Conservation (phyloP, 2,329 filamentous ascomycete species). For the Curvularia verruculosa region DNA sequence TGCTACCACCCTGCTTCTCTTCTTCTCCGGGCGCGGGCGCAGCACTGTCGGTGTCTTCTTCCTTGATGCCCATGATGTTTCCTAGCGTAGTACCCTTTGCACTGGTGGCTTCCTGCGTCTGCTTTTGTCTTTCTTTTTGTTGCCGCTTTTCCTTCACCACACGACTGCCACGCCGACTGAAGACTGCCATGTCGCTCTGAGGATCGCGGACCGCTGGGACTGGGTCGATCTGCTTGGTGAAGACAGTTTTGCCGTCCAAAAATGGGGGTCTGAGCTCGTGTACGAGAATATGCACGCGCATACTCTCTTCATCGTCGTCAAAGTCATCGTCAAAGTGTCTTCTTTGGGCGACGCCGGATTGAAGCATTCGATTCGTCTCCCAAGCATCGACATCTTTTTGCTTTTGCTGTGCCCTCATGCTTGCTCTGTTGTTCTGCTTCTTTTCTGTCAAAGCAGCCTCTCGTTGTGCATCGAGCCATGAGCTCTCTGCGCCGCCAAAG, state of each 20-base stretch:
- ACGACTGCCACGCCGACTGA: slow-evolving; percentile 91
- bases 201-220: slow-evolving; percentile 90
- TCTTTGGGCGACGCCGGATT: slow-evolving; percentile 91
- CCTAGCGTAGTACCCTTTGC: slow-evolving; percentile 89
- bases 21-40: slow-evolving; percentile 76
- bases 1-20: slow-evolving; percentile 69
- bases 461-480: slow-evolving; percentile 75
- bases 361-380: slow-evolving; percentile 98
- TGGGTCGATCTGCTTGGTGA: slow-evolving; percentile 95
- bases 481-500: slow-evolving; percentile 76
- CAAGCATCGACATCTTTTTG: slow-evolving; percentile 96
- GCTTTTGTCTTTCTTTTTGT: slow-evolving; percentile 89
- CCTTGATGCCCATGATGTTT: slow-evolving; percentile 94
- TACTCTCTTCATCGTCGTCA: slow-evolving; percentile 87
- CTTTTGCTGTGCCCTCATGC: slow-evolving; percentile 78
- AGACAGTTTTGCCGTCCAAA: slow-evolving; percentile 90
- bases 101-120: slow-evolving; percentile 93
- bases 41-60: slow-evolving; percentile 87
- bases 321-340: slow-evolving; percentile 82
- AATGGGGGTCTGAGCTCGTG: slow-evolving; percentile 95
- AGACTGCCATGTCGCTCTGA: slow-evolving; percentile 98
- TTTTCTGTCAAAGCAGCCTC: slow-evolving; percentile 79
- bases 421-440: slow-evolving; percentile 74
- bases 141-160: slow-evolving; percentile 91
- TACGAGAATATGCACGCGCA: slow-evolving; percentile 85